These are phyloP conservation scores for Ceratocystis harringtonii DNA, from an alignment of 2,329 filamentous ascomycete genomes.

Conservation along the genomic window DNA sequence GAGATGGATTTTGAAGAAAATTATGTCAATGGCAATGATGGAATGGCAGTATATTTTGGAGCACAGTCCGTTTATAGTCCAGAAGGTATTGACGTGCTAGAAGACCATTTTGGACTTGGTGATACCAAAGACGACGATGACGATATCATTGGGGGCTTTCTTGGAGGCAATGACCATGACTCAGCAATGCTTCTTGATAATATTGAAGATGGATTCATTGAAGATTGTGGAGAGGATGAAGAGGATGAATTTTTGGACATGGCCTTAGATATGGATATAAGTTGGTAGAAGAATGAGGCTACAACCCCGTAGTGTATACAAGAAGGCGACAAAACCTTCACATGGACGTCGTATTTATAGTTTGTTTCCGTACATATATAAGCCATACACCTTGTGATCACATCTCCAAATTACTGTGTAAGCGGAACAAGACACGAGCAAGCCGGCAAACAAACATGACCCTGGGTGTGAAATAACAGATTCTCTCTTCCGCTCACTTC, in stretches of 20 bases:
- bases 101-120: background rate
- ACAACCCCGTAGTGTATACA: background rate
- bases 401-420: too few species aligned
- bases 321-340: background rate
- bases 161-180: background rate
- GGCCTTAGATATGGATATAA: slow-evolving; percentile 6
- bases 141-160: slow-evolving; percentile 6
- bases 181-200: background rate
- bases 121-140: background rate
- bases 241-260: slow-evolving; percentile 2
- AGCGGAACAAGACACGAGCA: background rate
- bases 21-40: background rate
- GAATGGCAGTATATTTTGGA: background rate
- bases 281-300: background rate
- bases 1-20: slow-evolving; percentile 5
- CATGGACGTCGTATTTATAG: background rate
- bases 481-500: slow-evolving; percentile 6
- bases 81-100: background rate
- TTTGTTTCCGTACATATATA: too few species aligned
- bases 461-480: background rate
- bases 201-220: background rate
- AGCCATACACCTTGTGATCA: too few species aligned
- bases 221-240: background rate
- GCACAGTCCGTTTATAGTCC: background rate
- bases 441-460: background rate